Percentiles rank a stretch among this genome's conserved stretches.
These are phyloP conservation scores for Pichia eremophila DNA, from an alignment of 805 yeast species.

Conservation along the genomic window DNA sequence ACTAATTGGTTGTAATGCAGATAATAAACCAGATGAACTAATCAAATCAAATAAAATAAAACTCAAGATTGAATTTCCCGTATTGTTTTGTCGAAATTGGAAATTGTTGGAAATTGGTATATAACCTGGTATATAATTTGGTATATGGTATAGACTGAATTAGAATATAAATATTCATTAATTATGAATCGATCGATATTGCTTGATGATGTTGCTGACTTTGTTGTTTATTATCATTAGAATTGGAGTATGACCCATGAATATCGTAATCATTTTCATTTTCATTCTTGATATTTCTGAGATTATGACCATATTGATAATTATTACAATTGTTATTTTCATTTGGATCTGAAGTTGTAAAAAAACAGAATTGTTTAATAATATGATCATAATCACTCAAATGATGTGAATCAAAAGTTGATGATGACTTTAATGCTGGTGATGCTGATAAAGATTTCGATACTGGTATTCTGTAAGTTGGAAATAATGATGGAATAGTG, in stretches of 20 bases:
- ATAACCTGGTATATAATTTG: no score
- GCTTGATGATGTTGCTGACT: background rate
- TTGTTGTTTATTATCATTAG: background rate
- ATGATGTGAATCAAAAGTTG: constrained; percentile 8
- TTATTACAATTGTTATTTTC: background rate
- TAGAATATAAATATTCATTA: no score
- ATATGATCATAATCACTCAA: constrained; percentile 8
- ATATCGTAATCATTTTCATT: no score
- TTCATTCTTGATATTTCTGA: background rate
- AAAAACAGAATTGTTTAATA: constrained; percentile 7
- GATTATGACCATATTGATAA: background rate
- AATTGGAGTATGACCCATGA: no score
- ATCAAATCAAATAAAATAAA: no score
- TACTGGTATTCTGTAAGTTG: background rate
- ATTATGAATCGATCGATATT: no score
- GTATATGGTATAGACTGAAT: no score
- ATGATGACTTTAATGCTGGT: constrained; percentile 8
- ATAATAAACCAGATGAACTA: no score
- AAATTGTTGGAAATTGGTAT: no score
- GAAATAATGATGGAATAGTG: background rate
- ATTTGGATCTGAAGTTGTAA: background rate
- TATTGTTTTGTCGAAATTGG: no score
- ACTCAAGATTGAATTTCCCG: no score
- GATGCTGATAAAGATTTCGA: constrained; percentile 6
- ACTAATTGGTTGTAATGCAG: no score